Evolutionary conservation across 176 grass and related monocot species (phyloP), one percentile per base, ranked within the genome.

Genomic region (Zoysia japonica): DNA sequence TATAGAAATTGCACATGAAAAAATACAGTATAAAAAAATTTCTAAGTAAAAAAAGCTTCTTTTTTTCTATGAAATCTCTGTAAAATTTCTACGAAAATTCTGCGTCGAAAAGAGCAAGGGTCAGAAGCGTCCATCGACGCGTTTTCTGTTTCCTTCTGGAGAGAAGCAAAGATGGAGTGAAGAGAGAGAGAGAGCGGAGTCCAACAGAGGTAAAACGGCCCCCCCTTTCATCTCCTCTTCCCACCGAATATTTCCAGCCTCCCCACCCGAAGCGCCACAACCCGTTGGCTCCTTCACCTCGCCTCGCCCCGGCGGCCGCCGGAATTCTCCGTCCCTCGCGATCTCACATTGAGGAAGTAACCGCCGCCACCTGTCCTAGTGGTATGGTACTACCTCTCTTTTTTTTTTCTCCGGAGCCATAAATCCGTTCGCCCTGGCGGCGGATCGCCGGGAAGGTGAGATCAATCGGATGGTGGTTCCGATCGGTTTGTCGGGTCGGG

Each of bases 141-240:
- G 70, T 43, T 65, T 64, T 57, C 57, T 2, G 11, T 28, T 28
- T 28, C 28, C 28, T 28, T 28, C 28, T 28, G 28, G 42, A 55
- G 50, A 55, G 50, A 7, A 43, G 42, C 12, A 5, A 19, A 76
- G 48, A 19, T 6, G 28, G 15, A 50, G 59, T 0, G 65, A 38
- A 75, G 17, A 47, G 7, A 5, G 20, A 70, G 17, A 47, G 3
- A 3, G 9, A 57, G 20, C 61, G 11, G 73, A 57, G 74, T 60
- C 68, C 63, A 28, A 28, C 0, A 28, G 28, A 28, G 28, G 69
- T 28, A 65, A 84, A 85, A 88, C 87, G 81, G 48, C 28, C 28
- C 72, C 72, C 60, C 74, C 77, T 81, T 79, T 11, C 53, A 54
- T 78, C 72, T 71, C 68, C 72, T 76, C 84, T 63, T 52, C 74